Evolutionary conservation across 208 protist genomes (phyloP).

Genomic region (Crithidia sp.): DNA sequence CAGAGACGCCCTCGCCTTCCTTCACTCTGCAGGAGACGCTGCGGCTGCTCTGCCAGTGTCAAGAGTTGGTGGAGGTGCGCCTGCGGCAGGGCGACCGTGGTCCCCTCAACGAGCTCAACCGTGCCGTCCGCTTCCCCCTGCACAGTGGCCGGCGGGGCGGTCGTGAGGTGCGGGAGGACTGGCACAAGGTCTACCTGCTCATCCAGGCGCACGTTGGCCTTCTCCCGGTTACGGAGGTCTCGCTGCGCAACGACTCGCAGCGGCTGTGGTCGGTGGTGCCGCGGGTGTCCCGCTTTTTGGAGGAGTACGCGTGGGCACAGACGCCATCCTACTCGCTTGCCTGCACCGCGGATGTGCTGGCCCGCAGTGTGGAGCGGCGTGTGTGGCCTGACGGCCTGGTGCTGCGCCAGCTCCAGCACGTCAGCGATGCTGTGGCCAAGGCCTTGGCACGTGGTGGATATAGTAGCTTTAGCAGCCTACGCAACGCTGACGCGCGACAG

Average conservation of each 20-base stretch:
- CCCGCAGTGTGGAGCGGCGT: constrained; percentile 73
- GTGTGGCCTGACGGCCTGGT: constrained; percentile 78
- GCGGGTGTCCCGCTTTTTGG: constrained; percentile 67
- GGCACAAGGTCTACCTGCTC: constrained; percentile 90
- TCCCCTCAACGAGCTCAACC: constrained; percentile 85
- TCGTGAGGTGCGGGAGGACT: constrained; percentile 84
- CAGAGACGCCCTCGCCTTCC: not conserved
- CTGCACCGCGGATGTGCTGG: constrained; percentile 51
- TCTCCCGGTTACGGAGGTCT: constrained; percentile 63
- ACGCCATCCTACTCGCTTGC: constrained; percentile 46
- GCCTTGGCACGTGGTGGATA: constrained; percentile 55
- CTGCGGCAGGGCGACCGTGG: constrained; percentile 84
- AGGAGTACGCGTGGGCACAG: constrained; percentile 59
- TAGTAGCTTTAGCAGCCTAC: constrained; percentile 45
- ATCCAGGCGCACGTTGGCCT: constrained; percentile 76
- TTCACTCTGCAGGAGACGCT: constrained; percentile 42
- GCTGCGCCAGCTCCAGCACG: constrained; percentile 73
- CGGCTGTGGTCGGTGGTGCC: constrained; percentile 72
- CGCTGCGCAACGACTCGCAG: constrained; percentile 77
- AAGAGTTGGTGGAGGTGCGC: constrained; percentile 74
- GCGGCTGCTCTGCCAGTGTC: constrained; percentile 59
- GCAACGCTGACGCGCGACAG: constrained; percentile 44
- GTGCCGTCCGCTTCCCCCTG: constrained; percentile 64
- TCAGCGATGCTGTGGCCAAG: constrained; percentile 61
- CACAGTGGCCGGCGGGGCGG: constrained; percentile 67